These are phyloP conservation scores for Cercospora sesami DNA, from an alignment of 2,329 filamentous ascomycete genomes.

Conservation along the genomic window DNA sequence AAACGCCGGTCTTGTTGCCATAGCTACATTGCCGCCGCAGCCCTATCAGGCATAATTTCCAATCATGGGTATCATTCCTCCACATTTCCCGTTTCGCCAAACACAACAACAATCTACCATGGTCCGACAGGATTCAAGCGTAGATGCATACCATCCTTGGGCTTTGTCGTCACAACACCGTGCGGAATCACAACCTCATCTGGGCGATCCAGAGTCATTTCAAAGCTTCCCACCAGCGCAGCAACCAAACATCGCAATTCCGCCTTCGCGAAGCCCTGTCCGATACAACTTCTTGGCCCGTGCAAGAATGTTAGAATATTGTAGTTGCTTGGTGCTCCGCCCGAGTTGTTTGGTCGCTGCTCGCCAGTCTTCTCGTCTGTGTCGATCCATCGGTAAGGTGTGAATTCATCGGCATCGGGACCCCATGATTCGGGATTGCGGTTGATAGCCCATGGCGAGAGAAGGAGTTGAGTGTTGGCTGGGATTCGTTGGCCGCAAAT, in stretches of 20 bases:
- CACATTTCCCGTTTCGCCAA: not conserved
- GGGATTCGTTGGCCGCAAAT: slow-evolving; percentile 44
- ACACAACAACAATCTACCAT: slow-evolving; percentile 20
- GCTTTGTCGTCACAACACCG: slow-evolving; percentile 34
- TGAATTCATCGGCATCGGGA: slow-evolving; percentile 43
- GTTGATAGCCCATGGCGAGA: slow-evolving; percentile 48
- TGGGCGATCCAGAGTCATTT: slow-evolving; percentile 30
- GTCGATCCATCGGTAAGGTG: slow-evolving; percentile 51
- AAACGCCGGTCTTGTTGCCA: not conserved
- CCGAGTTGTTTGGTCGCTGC: slow-evolving; percentile 56
- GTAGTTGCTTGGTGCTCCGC: slow-evolving; percentile 63
- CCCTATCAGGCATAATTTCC: not conserved
- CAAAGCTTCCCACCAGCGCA: slow-evolving; percentile 33
- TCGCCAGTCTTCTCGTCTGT: slow-evolving; percentile 30
- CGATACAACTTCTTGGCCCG: slow-evolving; percentile 81
- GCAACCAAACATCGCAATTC: slow-evolving; percentile 36
- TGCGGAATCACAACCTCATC: slow-evolving; percentile 30
- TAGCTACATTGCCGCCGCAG: not conserved
- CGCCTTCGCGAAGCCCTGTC: slow-evolving; percentile 65
- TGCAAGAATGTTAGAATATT: slow-evolving; percentile 32
- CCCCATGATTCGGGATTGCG: slow-evolving; percentile 47
- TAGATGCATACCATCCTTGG: slow-evolving; percentile 33
- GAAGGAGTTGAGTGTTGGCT: slow-evolving; percentile 41
- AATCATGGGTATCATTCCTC: slow-evolving; percentile 4
- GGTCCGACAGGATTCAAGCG: slow-evolving; percentile 25